phyloP scores from a whole-genome alignment of 257 asterid species.

The Gentiana macrophylla region DNA sequence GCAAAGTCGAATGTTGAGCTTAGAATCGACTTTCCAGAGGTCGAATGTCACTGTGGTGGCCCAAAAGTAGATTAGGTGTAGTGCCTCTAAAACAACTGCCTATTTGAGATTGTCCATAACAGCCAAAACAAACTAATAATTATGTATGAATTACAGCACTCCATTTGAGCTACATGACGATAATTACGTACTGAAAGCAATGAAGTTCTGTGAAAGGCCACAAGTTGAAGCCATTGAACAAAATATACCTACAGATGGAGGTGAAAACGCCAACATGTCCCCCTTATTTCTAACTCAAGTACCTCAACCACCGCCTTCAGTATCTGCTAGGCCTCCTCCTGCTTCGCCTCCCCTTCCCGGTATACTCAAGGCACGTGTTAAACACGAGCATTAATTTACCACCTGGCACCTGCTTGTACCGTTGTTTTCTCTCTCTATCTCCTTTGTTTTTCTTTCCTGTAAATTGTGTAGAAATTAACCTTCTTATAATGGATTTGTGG shows the following conservation, averaged over 20 bases:
- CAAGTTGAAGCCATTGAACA: slow-evolving; percentile 17
- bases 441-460: slow-evolving; percentile 26
- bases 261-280: slow-evolving; percentile 62
- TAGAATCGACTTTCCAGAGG: too few relatives aligned
- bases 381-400: slow-evolving; percentile 46
- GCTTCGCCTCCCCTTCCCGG: slow-evolving; percentile 82
- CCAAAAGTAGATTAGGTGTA: too few relatives aligned
- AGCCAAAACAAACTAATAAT: too few relatives aligned
- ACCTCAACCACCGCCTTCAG: slow-evolving; percentile 31
- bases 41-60: too few relatives aligned
- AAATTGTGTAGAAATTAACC: slow-evolving; percentile 37
- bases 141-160: slow-evolving; percentile 45
- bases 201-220: slow-evolving; percentile 61
- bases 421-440: background rate
- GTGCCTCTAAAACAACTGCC: too few relatives aligned
- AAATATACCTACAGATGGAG: slow-evolving; percentile 28
- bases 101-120: too few relatives aligned
- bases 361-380: slow-evolving; percentile 73
- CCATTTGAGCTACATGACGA: slow-evolving; percentile 98
- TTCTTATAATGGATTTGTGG: slow-evolving; percentile 4
- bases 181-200: slow-evolving; percentile 80
- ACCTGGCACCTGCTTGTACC: slow-evolving; percentile 5
- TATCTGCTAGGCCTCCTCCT: slow-evolving; percentile 33
- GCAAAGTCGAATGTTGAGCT: too few relatives aligned
- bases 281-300: slow-evolving; percentile 33